Evolutionary conservation across 805 yeast genomes (phyloP), one percentile per base, ranked within the genome.

Genomic region (Yamadazyma phyllophila): DNA sequence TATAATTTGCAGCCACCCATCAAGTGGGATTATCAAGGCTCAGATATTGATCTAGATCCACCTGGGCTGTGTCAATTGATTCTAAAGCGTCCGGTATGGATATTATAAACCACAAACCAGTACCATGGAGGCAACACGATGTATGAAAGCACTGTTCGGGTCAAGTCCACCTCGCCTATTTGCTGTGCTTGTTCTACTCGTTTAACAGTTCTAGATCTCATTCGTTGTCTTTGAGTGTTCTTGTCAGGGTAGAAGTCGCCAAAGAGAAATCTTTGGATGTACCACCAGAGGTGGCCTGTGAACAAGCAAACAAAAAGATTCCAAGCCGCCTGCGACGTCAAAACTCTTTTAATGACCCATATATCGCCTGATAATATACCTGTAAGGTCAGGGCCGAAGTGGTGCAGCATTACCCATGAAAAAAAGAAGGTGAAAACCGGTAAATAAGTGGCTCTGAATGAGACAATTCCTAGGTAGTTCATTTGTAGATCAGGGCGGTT

Each of bases 281-380:
- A 66, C 72, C 71, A 67, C 70, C 69, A 66, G 26, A 57, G 31
- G 46, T 67, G 71, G 6, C 67, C 67, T 11, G 63, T 29, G 1
- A 40, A 32, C 29, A 53, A 46, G 37, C 54, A 57, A 11, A 56
- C 38, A 15, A 52, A 35, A 4, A 49, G 47, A 37, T 51, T 54
- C 50, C 53, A 49, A 8, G 54, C 48, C 10, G 48, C 24, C 7
- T 39, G 47, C 14, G 57, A 52, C 7, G 40, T 44, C 14, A 39
- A 15, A 7, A 39, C 35, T 12, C 14, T 29, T 15, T 33, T 13
- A 3, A 45, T 14, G 4, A 36, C 39, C n/a, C 16, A n/a, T 16
- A 44, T 31, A 15, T 52, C 41, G 7, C 56, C 56, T 14, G 43
- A 26, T 6, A 44, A 26, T 9, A 41, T 14, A 7, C 13, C 14